Evolutionary conservation across 352 stramenopile genomes (phyloP), one percentile per base, ranked within the genome.

Genomic region (Globisporangium iwayamae): DNA sequence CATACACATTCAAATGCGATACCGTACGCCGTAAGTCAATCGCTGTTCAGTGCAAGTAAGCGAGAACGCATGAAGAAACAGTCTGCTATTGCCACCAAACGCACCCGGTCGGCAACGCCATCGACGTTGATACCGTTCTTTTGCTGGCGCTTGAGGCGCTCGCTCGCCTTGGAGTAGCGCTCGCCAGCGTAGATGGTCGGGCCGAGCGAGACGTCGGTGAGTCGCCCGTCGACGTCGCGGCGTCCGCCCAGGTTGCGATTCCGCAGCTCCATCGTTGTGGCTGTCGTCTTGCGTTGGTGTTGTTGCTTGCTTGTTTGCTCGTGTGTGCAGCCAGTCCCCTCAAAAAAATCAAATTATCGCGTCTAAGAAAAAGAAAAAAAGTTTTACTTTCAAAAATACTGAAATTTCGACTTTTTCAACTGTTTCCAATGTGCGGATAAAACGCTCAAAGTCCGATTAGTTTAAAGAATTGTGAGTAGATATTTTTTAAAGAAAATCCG

Each of bases 161-260:
- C 85, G 58, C 79, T 90, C 75, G 89, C 87, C 73, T 94, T 94
- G 56, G 76, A 80, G 70, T 90, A 94, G 59, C 85, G 81, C 71
- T 92, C 85, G 60, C 85, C 85, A 3, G 72, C 84, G 69, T 94
- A 94, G 58, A 94, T 85, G 30, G 83, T 88, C n/a, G 85, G 85
- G 0, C 85, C 85, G 1, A 94, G 71, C 20, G 73, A 58, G 34
- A 94, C 83, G 56, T 93, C 75, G 4, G 74, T 57, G 32, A 77
- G 66, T 18, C 64, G 61, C 9, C 68, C 53, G n/a, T 65, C 62
- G 16, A 73, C 65, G 62, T 80, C 82, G 2, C 69, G 66, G 30
- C 72, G 63, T 36, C 63, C 63, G 51, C 63, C 71, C 2, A 69
- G 66, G 13, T 59, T 66, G 52, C 82, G 82, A 69, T 89, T 86